A percentile compares a stretch with the other conserved stretches of the same genome.
These are phyloP conservation scores for Metschnikowia cubensis DNA, from an alignment of 805 yeast genomes.

Conservation along the genomic window DNA sequence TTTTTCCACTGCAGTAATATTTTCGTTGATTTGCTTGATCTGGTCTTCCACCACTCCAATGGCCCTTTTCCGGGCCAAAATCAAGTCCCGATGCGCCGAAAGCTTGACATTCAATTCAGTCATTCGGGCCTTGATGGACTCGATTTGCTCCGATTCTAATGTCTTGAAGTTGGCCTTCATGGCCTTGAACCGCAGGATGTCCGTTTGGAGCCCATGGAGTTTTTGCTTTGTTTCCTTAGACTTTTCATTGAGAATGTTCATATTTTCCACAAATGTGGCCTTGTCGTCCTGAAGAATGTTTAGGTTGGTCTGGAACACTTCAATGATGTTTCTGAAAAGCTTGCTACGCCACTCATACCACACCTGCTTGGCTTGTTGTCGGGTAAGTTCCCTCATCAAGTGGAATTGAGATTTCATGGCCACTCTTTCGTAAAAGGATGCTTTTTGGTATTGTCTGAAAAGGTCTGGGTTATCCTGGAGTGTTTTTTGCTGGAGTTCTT, in stretches of 20 bases:
- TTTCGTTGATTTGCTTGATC: slow-evolving; percentile 8
- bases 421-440: slow-evolving; percentile 35
- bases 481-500: slow-evolving; percentile 45
- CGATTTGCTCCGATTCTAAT: slow-evolving; percentile 16
- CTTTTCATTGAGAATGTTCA: slow-evolving; percentile 13
- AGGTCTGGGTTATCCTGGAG: slow-evolving; percentile 45
- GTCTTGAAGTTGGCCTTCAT: slow-evolving; percentile 14
- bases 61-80: slow-evolving; percentile 12
- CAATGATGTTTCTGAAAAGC: slow-evolving; percentile 43
- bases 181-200: slow-evolving; percentile 17
- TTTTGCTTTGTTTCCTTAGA: slow-evolving; percentile 10
- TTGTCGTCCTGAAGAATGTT: slow-evolving; percentile 22
- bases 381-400: slow-evolving; percentile 46
- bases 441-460: slow-evolving; percentile 45
- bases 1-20: slow-evolving; percentile 18
- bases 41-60: slow-evolving; percentile 11
- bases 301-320: slow-evolving; percentile 23
- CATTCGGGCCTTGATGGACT: slow-evolving; percentile 11
- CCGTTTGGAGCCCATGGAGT: slow-evolving; percentile 12
- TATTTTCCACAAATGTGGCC: slow-evolving; percentile 10
- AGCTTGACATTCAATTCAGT: slow-evolving; percentile 16
- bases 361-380: slow-evolving; percentile 48
- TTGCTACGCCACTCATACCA: slow-evolving; percentile 65
- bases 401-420: slow-evolving; percentile 47
- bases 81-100: slow-evolving; percentile 10